Base-by-base conservation (phyloP, 306 rosid species). In the Cicer judaicum region DNA sequence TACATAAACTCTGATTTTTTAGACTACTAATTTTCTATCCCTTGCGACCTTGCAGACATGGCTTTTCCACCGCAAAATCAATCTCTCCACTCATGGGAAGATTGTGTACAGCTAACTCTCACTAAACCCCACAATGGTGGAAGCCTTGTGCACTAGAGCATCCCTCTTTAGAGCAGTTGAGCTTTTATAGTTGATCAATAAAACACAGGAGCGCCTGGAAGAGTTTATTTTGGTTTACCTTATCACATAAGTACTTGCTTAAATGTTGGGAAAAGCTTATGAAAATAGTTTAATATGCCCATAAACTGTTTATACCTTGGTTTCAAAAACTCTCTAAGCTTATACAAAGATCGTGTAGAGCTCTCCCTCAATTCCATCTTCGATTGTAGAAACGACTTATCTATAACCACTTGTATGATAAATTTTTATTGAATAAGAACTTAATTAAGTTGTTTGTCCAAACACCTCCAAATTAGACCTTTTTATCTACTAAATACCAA, bases 21-120 rank as follows among this genome's bases (percentile, higher is more conserved):
- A 24, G 42, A 55, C 47, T 48, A 79, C 47, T 69, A 34, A 1
- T 46, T 47, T 73, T 62, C 61, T 44, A 74, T 46, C 34, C 74
- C 60, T 15, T 52, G 21, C 6, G 24, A 46, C 36, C 75, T 18
- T 5, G 15, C 52, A 8, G 64, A 18, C 44, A 18, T 48, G 15
- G 53, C 16, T 55, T 42, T 44, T 57, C 63, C 59, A 43, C 40
- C 34, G 7, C 40, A 10, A 7, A 70, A 53, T 50, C 40, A 50
- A 18, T 12, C 50, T 53, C 61, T 53, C 29, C 24, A 13, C 42
- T 63, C 73, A 48, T 3, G 1, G 41, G 16, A 48, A 74, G 50
- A 49, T 10, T 16, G 9, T 49, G 12, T 16, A 7, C 24, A 48
- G 5, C 40, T 46, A 48, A 36, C 50, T 63, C 50, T 49, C n/a